Percentiles rank a stretch among this genome's conserved stretches.
Conservation (phyloP, 805 yeast genomes). For the Wickerhamiella azyma region DNA sequence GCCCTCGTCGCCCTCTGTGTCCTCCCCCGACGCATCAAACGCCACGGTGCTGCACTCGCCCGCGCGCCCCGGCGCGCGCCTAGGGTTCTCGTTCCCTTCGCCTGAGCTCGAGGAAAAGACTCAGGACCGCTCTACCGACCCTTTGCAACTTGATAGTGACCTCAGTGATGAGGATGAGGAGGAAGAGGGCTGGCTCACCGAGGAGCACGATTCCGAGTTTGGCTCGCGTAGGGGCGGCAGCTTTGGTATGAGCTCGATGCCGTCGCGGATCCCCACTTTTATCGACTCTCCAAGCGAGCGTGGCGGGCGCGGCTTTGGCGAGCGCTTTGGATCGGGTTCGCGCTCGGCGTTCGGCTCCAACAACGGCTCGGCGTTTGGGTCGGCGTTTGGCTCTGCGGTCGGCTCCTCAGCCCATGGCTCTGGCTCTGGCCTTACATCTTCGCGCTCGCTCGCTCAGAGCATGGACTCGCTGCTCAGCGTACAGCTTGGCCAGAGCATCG, state of each 20-base stretch:
- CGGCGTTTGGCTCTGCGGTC: background rate
- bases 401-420: background rate
- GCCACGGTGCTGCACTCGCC: background rate
- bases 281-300: background rate
- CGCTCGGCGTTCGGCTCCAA: background rate
- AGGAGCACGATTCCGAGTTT: constrained; percentile 4
- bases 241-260: background rate
- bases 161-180: constrained; percentile 5
- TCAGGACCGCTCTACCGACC: background rate
- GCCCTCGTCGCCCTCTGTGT: too few species aligned
- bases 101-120: constrained; percentile 5
- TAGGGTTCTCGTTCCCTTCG: background rate
- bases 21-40: background rate
- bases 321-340: too few species aligned
- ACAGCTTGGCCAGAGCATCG: constrained; percentile 10
- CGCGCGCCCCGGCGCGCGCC: constrained; percentile 4
- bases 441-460: background rate
- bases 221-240: constrained; percentile 1
- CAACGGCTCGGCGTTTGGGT: too few species aligned
- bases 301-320: background rate
- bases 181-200: constrained; percentile 4
- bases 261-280: constrained; percentile 1
- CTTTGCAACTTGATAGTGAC: constrained; percentile 3
- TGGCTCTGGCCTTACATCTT: background rate
- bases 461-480: constrained; percentile 4